These are phyloP conservation scores for Aspergillus diversus DNA, from an alignment of 495 filamentous ascomycete genomes.

Conservation along the genomic window DNA sequence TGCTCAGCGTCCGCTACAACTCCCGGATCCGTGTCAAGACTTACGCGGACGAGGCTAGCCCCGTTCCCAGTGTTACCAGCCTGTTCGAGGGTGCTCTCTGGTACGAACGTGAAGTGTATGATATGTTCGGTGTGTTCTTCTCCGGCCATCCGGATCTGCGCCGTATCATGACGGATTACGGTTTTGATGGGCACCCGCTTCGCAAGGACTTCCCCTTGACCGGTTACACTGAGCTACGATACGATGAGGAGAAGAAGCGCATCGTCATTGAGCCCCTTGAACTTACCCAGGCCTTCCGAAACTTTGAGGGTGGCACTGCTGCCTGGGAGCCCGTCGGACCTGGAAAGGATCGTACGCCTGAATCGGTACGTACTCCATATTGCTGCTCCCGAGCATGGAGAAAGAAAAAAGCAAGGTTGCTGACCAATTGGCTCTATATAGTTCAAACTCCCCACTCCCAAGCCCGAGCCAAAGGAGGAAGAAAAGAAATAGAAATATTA, in stretches of 20 bases:
- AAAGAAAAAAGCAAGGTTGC: not conserved
- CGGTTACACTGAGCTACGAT: constrained; percentile 97
- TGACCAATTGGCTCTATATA: constrained; percentile 30
- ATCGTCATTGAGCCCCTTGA: constrained; percentile 97
- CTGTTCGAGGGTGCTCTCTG: constrained; percentile 96
- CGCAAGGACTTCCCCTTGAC: constrained; percentile 98
- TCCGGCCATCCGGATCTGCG: constrained; percentile 91
- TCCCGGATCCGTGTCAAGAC: constrained; percentile 97
- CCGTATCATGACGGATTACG: constrained; percentile 99
- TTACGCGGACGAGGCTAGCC: constrained; percentile 95
- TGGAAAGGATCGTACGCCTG: constrained; percentile 78
- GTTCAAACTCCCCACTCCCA: constrained; percentile 93
- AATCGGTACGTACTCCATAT: constrained; percentile 54
- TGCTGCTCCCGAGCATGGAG: not conserved
- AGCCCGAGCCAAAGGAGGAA: constrained; percentile 89
- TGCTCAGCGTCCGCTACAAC: constrained; percentile 94
- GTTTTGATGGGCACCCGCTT: constrained; percentile 96
- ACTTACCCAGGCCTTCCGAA: constrained; percentile 97
- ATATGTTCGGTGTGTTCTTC: constrained; percentile 98
- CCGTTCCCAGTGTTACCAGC: constrained; percentile 82
- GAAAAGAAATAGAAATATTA: constrained; percentile 80
- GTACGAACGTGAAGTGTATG: constrained; percentile 98
- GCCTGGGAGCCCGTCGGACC: constrained; percentile 86
- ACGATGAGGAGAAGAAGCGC: constrained; percentile 99
- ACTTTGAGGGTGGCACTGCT: constrained; percentile 85